phyloP scores from a whole-genome alignment of 805 yeast genomes.

The Ogataea methanolica region DNA sequence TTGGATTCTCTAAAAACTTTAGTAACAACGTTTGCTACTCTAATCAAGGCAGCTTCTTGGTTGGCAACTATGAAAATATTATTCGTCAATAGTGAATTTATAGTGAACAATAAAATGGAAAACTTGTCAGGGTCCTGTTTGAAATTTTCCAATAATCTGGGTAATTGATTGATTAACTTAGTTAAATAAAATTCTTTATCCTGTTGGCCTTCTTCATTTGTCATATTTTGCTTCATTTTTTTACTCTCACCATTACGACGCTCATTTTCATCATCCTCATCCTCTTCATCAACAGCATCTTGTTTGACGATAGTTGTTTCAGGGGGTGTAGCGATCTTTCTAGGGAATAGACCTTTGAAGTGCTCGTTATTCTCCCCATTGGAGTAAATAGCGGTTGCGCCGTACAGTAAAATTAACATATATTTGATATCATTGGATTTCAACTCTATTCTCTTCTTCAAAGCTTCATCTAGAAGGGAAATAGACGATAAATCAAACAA shows the following conservation, averaged over 20 bases:
- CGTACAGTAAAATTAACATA: constrained; percentile 37
- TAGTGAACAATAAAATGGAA: constrained; percentile 6
- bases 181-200: constrained; percentile 15
- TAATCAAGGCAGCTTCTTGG: constrained; percentile 8
- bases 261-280: too few species aligned
- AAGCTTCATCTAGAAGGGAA: constrained; percentile 23
- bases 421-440: constrained; percentile 25
- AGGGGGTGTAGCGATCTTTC: constrained; percentile 3
- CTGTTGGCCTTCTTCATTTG: constrained; percentile 6
- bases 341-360: constrained; percentile 15
- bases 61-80: constrained; percentile 14
- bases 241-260: background rate
- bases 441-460: constrained; percentile 26
- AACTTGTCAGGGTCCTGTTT: constrained; percentile 7
- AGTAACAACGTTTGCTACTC: constrained; percentile 9
- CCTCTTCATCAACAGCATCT: too few species aligned
- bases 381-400: constrained; percentile 31
- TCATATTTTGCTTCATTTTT: constrained; percentile 2
- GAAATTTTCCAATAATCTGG: constrained; percentile 17
- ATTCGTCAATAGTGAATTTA: constrained; percentile 11
- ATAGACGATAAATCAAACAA: constrained; percentile 41
- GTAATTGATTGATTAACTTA: constrained; percentile 12
- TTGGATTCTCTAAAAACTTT: constrained; percentile 20
- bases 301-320: too few species aligned
- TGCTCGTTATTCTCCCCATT: constrained; percentile 20